phyloP scores from a whole-genome alignment of 75 land plant species.

The Cupressus sempervirens region DNA sequence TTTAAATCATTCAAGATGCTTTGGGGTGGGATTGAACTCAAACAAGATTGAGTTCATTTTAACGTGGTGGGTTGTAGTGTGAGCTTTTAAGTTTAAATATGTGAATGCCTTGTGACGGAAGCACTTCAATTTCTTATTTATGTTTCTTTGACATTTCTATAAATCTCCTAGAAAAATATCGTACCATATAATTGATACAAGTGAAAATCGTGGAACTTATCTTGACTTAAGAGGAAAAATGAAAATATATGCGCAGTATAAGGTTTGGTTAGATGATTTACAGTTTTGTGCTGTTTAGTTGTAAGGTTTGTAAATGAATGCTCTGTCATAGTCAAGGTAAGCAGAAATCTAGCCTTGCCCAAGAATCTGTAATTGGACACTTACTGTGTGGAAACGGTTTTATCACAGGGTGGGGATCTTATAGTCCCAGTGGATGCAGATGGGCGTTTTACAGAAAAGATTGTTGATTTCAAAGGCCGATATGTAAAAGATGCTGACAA shows the following conservation, averaged over 20 bases:
- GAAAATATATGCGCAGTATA: neutral
- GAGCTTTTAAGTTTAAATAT: neutral
- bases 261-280: neutral
- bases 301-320: neutral
- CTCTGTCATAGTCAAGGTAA: neutral
- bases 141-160: neutral
- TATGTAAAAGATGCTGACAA: constrained; percentile 98
- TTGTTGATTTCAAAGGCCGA: constrained; percentile 69
- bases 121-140: too few species aligned
- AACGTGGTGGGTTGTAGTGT: neutral
- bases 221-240: neutral
- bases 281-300: neutral
- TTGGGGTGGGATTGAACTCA: neutral
- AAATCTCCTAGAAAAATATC: neutral
- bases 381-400: neutral
- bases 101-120: neutral
- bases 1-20: neutral
- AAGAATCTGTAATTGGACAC: neutral
- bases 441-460: constrained; percentile 74
- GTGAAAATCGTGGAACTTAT: neutral
- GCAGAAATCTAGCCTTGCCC: neutral
- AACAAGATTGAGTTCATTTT: neutral
- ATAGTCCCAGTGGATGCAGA: constrained; percentile 90
- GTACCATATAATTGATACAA: neutral
- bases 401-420: constrained; percentile 66